These are phyloP conservation scores for Pseudoneurospora amorphoporcata DNA, from an alignment of 495 filamentous ascomycete genomes.

Conservation along the genomic window DNA sequence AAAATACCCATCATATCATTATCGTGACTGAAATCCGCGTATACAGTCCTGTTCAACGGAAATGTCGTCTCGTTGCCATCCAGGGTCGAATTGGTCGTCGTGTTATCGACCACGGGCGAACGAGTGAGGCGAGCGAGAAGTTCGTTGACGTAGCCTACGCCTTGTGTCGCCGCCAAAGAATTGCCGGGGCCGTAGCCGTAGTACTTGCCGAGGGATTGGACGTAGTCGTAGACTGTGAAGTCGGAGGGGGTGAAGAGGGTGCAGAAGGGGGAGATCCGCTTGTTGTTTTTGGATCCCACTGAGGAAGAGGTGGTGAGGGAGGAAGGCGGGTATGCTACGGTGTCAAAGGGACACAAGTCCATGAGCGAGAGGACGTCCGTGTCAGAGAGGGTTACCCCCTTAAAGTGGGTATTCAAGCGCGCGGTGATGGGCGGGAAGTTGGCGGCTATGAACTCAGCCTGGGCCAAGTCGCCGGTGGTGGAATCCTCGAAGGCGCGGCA, in stretches of 20 bases:
- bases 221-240: conserved; percentile 69
- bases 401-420: conserved; percentile 52
- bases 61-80: conserved; percentile 53
- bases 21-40: conserved; percentile 84
- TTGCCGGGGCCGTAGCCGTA: conserved; percentile 71
- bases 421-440: conserved; percentile 52
- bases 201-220: conserved; percentile 65
- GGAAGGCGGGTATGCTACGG: conserved; percentile 57
- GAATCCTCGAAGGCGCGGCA: conserved; percentile 54
- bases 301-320: conserved; percentile 55
- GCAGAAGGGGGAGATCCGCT: conserved; percentile 53
- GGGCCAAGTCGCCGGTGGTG: conserved; percentile 37
- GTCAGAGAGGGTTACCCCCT: conserved; percentile 46
- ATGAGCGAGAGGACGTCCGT: conserved; percentile 58
- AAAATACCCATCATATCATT: conserved; percentile 69
- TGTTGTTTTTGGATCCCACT: neutral
- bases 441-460: conserved; percentile 40
- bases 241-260: conserved; percentile 55
- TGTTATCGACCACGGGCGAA: conserved; percentile 55
- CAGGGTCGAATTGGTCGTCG: conserved; percentile 62
- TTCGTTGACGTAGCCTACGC: conserved; percentile 77
- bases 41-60: conserved; percentile 53
- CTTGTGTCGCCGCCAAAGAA: conserved; percentile 66
- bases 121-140: conserved; percentile 67
- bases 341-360: conserved; percentile 79